Evolutionary conservation across 768 basidiomycete genomes (phyloP), one percentile per base, ranked within the genome.

Genomic region (Suillus sp.): DNA sequence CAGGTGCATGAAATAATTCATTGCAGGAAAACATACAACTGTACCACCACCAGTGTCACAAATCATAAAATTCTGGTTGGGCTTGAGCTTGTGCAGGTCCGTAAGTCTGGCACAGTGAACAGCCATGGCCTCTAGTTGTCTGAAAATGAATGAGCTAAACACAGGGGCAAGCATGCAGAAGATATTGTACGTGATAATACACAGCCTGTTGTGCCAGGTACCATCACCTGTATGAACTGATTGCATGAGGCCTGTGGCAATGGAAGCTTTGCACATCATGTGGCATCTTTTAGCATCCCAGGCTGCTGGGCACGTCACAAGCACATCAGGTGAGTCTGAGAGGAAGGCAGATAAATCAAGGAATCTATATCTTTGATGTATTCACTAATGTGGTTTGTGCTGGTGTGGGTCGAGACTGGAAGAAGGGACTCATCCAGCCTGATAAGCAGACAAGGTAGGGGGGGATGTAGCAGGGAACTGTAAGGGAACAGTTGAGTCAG

Each of bases 11-110:
- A 59, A 77, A 62, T 71, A 79, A 79, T 43, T 34, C 34, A 25
- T 59, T 55, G 18, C 9, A 56, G 38, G 22, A 14, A 66, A 27
- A 77, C 81, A 51, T 77, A 80, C 83, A 53, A 91, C 88, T 14
- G 89, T 92, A 71, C 91, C 92, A 71, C 92, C 92, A 71, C 91
- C 93, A 22, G 92, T 93, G 75, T 96, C 94, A 70, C 91, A 93
- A n/a, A 96, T 91, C 74, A 95, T 88, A 72, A 95, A 95, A 66
- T 87, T 92, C 70, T 95, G 92, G 27, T 88, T 89, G 0, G 91
- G 84, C 58, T 85, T 86, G 61, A 95, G 78, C 67, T 88, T 87
- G 74, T 94, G 91, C 3, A 95, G 78, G 64, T 90, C 86, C 35
- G 91, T 91, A 59, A 95, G 79, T 64, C 90, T 86, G 3, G 90